These are phyloP conservation scores for Daldinia decipiens DNA, from an alignment of 495 filamentous ascomycete species.

Conservation along the genomic window DNA sequence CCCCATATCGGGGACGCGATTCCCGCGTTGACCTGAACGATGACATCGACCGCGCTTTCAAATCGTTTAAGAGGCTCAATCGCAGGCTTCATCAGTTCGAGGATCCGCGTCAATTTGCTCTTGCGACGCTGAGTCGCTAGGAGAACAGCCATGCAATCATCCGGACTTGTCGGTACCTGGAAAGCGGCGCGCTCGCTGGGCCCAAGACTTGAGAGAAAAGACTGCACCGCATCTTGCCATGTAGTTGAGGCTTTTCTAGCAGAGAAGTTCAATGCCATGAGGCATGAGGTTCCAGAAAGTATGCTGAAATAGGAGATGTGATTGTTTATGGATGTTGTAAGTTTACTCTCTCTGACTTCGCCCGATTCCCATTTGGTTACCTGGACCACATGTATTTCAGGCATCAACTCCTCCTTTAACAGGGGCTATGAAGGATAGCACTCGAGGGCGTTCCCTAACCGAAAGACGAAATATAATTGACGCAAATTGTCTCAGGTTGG, in stretches of 20 bases:
- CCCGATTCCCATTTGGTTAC: neutral
- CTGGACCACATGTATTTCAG: neutral
- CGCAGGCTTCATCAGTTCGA: conserved; percentile 33
- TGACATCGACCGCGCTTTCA: conserved; percentile 38
- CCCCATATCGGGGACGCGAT: conserved; percentile 41
- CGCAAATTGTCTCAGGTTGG: no score
- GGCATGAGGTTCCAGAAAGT: neutral
- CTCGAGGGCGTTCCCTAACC: no score
- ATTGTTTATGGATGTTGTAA: neutral
- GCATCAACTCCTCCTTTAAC: neutral
- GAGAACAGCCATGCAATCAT: conserved; percentile 34
- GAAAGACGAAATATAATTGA: no score
- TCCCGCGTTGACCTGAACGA: conserved; percentile 39
- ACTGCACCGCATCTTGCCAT: conserved; percentile 37
- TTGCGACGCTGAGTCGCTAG: conserved; percentile 34
- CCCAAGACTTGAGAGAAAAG: conserved; percentile 27
- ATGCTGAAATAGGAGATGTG: neutral
- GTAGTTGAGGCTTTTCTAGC: conserved; percentile 3
- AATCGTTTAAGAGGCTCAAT: conserved; percentile 34
- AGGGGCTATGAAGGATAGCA: neutral
- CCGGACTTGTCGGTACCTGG: conserved; percentile 24
- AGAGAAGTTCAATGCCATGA: conserved; percentile 7
- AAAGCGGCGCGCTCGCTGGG: conserved; percentile 24
- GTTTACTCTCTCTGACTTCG: neutral
- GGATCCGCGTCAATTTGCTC: conserved; percentile 29